Evolutionary conservation across 2,329 filamentous ascomycete genomes (phyloP), one percentile per base, ranked within the genome.

Genomic region (Verticillium isaacii): DNA sequence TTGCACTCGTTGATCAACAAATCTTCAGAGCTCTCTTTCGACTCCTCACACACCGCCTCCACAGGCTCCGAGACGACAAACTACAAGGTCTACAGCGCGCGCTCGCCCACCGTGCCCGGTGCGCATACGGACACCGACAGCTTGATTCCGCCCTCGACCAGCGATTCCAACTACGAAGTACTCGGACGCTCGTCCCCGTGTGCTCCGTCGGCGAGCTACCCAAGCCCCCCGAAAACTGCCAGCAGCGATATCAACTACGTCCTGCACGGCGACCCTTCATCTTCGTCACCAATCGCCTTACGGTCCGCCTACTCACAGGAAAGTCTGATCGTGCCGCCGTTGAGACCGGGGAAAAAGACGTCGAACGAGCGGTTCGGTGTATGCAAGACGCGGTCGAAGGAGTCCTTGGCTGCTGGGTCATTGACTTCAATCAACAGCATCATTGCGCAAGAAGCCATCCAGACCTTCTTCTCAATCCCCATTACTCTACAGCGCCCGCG

Each of bases 291-390:
- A 34, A 77, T 78, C 32, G 69, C 71, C 61, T 64, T 74, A 1
- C 76, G 75, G 6, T 73, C 75, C 23, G 78, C 80, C 61, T 88
- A 83, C 68, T 88, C 86, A 0, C 84, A 85, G 65, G 86, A 88
- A 68, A 88, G 85, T 64, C 75, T 89, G 34, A 68, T 84, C 14
- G 83, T 88, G 15, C 77, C 83, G 9, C 85, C 86, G 0, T 73
- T 89, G 19, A 77, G 78, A 56, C 79, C 83, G 9, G 72, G 73
- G 60, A 79, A 76, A 67, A 77, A 77, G 66, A 79, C 76, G 65
- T 82, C 82, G 1, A 76, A 75, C 56, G 83, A 87, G 56, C 77
- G 74, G 25, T 74, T 83, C 32, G 79, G 78, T 4, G 78, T 82
- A 64, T 78, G 78, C 67, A 82, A 78, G 67, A 77, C 80, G 37